These are phyloP conservation scores for Biscogniauxia mediterranea DNA, from an alignment of 2,329 filamentous ascomycete genomes.

Conservation along the genomic window DNA sequence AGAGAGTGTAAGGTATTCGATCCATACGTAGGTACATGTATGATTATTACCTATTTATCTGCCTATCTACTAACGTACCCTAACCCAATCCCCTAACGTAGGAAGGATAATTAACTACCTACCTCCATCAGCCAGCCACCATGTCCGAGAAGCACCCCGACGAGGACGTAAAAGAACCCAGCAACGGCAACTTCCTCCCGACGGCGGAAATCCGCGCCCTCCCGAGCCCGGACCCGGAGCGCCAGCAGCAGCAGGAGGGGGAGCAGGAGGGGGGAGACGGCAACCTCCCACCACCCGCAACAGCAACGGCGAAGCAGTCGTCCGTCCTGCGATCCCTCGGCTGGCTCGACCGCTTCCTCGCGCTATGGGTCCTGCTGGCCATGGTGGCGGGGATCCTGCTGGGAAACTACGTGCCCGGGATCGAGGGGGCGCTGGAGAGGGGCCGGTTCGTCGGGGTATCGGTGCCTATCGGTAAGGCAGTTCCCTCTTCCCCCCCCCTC, in stretches of 20 bases:
- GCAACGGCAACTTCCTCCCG: not conserved
- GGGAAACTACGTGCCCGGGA: constrained; percentile 69
- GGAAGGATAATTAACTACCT: too few relatives aligned
- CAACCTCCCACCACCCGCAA: not conserved
- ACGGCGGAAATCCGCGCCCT: too few relatives aligned
- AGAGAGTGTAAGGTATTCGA: too few relatives aligned
- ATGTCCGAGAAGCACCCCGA: too few relatives aligned
- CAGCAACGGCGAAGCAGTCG: constrained; percentile 31
- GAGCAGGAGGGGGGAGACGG: not conserved
- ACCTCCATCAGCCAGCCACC: too few relatives aligned
- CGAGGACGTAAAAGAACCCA: not conserved
- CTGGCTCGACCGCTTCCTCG: constrained; percentile 62
- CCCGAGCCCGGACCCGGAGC: constrained; percentile 9
- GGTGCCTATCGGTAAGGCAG: constrained; percentile 27
- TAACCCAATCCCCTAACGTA: not conserved
- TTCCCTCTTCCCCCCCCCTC: not conserved
- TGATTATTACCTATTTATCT: too few relatives aligned
- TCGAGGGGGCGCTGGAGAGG: constrained; percentile 61
- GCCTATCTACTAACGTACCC: not conserved
- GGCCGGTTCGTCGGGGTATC: constrained; percentile 65
- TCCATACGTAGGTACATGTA: too few relatives aligned
- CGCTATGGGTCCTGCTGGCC: constrained; percentile 73
- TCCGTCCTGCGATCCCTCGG: constrained; percentile 55
- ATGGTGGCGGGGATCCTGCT: constrained; percentile 75
- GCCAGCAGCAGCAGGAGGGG: constrained; percentile 4